Evolutionary conservation across 768 basidiomycete species (phyloP), one percentile per base, ranked within the genome.

Genomic region (Leccinum fibrillosum): DNA sequence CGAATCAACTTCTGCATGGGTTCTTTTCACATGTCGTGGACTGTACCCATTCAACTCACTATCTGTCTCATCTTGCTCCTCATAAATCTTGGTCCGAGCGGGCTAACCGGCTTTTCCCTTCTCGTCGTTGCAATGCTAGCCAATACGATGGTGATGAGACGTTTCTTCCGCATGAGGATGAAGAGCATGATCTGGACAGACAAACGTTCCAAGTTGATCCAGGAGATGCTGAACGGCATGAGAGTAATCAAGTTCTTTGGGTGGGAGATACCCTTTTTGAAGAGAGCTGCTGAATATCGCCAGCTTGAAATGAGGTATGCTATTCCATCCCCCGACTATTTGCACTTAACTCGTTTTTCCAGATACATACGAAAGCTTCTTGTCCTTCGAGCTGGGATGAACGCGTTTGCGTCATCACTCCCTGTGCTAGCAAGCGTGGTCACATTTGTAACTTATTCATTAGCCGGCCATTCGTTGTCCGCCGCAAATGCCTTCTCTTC

Each of bases 221-320:
- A 39, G 37, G 37, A 39, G 17, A 39, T 39, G 17, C 12, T 39
- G 37, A n/a, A 17, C 8, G 37, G 37, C 5, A 39, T 39, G 37
- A 88, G 91, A 62, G 82, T 96, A 60, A 90, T 97, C 80, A 97
- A 97, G 72, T 87, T 88, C 70, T 95, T 95, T 72, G 86, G 89
- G 5, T 94, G 92, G 92, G 92, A 94, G 66, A 65, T 73, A 2
- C 91, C 94, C 0, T 95, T 92, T 72, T 78, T 96, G 23, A 76
- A 83, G 15, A 84, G 88, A 48, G 81, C 97, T 26, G 79, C 81
- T 30, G 82, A 81, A 44, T 89, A 89, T 66, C 80, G 95, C 53
- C 76, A 75, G 51, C 80, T 81, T 52, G 94, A 96, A 72, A 84
- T 93, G 74, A 70, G 64, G 81, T 89, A 79, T 44, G 62, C 58